Evolutionary conservation across 2,329 filamentous ascomycete species (phyloP).

Genomic region (Xylariaceae sp.): DNA sequence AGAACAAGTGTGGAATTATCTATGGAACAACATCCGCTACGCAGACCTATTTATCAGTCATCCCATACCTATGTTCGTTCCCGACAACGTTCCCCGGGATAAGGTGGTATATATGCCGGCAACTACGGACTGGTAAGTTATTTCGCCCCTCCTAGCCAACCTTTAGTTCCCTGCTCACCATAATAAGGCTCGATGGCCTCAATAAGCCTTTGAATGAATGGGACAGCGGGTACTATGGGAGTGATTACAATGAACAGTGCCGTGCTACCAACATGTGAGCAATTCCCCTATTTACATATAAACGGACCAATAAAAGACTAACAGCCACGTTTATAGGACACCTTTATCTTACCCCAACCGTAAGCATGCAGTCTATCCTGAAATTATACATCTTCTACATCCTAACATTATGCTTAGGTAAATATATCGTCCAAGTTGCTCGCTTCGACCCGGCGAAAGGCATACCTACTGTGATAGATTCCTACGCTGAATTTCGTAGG

Average conservation of each 20-base stretch:
- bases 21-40: constrained; percentile 71
- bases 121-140: constrained; percentile 72
- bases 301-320: not conserved
- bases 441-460: constrained; percentile 85
- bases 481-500: constrained; percentile 73
- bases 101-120: constrained; percentile 78
- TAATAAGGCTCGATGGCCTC: constrained; percentile 68
- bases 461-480: constrained; percentile 74
- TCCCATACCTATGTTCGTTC: constrained; percentile 76
- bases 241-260: constrained; percentile 70
- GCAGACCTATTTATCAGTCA: constrained; percentile 83
- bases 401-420: constrained; percentile 43
- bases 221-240: constrained; percentile 73
- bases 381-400: not conserved
- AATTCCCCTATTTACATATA: constrained; percentile 26
- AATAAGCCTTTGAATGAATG: constrained; percentile 74
- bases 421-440: constrained; percentile 79
- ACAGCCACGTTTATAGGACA: constrained; percentile 41
- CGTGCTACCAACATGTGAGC: constrained; percentile 59
- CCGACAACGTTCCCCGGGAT: constrained; percentile 63
- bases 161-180: constrained; percentile 26
- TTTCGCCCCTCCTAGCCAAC: not conserved
- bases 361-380: constrained; percentile 24
- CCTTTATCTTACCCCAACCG: constrained; percentile 59
- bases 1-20: constrained; percentile 72